Evolutionary conservation across 148 eudicot genomes (phyloP).

Genomic region (Rhododendron vialii): DNA sequence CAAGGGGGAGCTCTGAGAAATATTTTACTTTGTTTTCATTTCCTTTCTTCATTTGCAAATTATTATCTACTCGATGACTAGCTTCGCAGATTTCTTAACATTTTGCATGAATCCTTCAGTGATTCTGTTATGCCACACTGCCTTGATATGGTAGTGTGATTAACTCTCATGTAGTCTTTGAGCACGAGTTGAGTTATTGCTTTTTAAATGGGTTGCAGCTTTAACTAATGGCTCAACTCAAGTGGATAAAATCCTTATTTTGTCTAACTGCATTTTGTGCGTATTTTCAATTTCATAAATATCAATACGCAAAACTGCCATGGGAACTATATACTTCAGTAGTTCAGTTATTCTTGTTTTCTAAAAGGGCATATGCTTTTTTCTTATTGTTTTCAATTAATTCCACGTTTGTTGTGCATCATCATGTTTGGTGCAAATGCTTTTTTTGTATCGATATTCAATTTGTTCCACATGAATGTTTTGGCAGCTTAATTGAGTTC

Average conservation of each 20-base stretch:
- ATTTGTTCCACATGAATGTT: background rate
- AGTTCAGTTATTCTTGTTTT: background rate
- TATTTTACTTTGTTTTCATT: background rate
- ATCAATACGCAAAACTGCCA: background rate
- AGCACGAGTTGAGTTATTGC: background rate
- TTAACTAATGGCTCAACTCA: background rate
- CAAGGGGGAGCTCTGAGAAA: background rate
- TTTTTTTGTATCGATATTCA: background rate
- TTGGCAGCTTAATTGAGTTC: conserved; percentile 3
- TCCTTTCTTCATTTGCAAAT: background rate
- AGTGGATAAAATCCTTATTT: background rate
- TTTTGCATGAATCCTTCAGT: background rate
- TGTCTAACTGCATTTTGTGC: background rate
- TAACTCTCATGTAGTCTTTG: background rate
- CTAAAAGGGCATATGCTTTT: background rate
- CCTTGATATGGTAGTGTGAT: background rate
- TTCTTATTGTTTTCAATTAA: background rate
- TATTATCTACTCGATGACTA: background rate
- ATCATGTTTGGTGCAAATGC: background rate
- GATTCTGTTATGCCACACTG: background rate
- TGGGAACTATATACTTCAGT: background rate
- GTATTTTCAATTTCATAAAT: background rate
- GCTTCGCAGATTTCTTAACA: background rate
- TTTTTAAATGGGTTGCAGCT: background rate
- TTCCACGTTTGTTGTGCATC: background rate